phyloP scores from a whole-genome alignment of 106 monocot species.

The Platanthera guangdongensis region DNA sequence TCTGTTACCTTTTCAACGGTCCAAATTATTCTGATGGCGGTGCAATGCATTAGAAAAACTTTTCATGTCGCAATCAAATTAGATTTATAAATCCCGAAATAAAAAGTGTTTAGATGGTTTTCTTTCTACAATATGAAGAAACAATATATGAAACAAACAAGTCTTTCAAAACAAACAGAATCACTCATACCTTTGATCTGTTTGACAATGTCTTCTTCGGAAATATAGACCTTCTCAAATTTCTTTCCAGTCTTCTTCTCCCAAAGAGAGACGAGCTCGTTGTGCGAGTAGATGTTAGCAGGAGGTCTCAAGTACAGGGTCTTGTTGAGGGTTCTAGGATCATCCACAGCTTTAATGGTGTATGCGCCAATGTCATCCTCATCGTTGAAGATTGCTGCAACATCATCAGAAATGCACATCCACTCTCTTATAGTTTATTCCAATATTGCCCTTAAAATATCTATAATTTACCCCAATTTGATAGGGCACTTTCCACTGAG shows the following conservation, averaged over 20 bases:
- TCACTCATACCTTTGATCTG: conserved; percentile 22
- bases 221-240: conserved; percentile 20
- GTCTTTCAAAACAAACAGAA: neutral
- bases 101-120: too few species aligned
- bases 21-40: too few species aligned
- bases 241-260: conserved; percentile 47
- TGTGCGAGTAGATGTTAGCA: conserved; percentile 32
- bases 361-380: conserved; percentile 52
- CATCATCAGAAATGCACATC: neutral
- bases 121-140: too few species aligned
- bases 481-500: too few species aligned
- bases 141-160: too few species aligned
- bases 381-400: conserved; percentile 27
- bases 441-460: too few species aligned
- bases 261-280: conserved; percentile 43
- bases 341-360: conserved; percentile 48
- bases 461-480: too few species aligned
- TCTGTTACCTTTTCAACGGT: too few species aligned
- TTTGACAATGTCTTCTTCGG: conserved; percentile 23
- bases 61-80: too few species aligned
- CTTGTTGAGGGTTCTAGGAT: conserved; percentile 62
- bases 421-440: too few species aligned
- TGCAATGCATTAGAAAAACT: too few species aligned
- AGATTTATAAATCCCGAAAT: too few species aligned
- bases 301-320: conserved; percentile 41